These are phyloP conservation scores for Nicotiana sylvestris DNA, from an alignment of 257 asterid genomes.

Conservation along the genomic window DNA sequence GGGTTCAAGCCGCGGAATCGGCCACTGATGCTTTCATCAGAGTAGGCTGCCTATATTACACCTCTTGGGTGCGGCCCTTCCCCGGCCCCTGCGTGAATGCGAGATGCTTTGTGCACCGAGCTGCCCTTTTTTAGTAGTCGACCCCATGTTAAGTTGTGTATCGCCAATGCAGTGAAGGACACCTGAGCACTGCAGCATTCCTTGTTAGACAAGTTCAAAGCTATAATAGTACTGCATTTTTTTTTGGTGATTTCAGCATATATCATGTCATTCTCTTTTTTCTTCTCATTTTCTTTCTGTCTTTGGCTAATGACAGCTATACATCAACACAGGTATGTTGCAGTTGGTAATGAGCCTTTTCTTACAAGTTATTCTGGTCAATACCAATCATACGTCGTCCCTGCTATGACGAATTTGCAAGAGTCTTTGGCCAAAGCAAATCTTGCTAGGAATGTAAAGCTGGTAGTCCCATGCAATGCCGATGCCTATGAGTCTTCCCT, in stretches of 20 bases:
- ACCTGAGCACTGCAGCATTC: neutral
- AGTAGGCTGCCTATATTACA: too few relatives aligned
- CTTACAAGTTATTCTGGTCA: constrained; percentile 73
- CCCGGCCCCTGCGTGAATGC: too few relatives aligned
- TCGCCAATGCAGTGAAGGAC: neutral
- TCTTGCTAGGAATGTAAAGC: constrained; percentile 67
- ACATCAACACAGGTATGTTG: constrained; percentile 62
- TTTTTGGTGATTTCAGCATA: neutral
- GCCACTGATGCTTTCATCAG: too few relatives aligned
- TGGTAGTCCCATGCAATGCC: constrained; percentile 96
- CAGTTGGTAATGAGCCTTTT: constrained; percentile 95
- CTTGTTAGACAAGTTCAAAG: neutral
- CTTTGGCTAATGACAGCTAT: constrained; percentile 18
- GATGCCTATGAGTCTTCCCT: constrained; percentile 84
- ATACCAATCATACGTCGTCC: constrained; percentile 66
- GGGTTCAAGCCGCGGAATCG: too few relatives aligned
- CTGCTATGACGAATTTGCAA: constrained; percentile 67
- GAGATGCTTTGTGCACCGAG: too few relatives aligned
- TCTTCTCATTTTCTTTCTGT: constrained; percentile 9
- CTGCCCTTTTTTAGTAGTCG: too few relatives aligned
- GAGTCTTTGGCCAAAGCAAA: constrained; percentile 64
- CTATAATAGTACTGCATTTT: neutral
- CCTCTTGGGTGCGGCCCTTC: too few relatives aligned
- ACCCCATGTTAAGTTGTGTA: neutral
- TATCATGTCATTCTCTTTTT: neutral